These are phyloP conservation scores for Sarocladium kiliense DNA, from an alignment of 2,329 filamentous ascomycete species.

Conservation along the genomic window DNA sequence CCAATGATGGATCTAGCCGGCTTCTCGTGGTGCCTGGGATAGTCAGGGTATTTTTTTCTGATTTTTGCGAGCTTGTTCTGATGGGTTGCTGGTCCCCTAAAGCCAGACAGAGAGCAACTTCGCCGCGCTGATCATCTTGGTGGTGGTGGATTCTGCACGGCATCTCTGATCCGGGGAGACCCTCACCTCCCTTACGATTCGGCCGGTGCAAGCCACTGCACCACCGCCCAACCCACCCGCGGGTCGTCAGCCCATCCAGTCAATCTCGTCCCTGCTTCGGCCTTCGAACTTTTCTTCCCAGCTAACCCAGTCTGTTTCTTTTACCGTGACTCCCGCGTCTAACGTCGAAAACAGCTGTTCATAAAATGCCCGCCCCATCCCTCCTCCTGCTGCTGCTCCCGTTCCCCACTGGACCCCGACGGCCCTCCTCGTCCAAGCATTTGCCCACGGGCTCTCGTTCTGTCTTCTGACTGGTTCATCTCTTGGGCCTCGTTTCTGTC, in stretches of 20 bases:
- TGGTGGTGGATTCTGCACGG: background rate
- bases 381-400: too few relatives aligned
- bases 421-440: constrained; percentile 2
- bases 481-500: background rate
- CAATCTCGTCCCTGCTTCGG: background rate
- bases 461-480: constrained; percentile 5
- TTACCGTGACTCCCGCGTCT: background rate
- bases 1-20: background rate
- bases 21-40: background rate
- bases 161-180: constrained; percentile 7
- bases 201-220: background rate
- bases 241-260: too few relatives aligned
- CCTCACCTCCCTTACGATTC: background rate
- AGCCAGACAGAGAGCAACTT: too few relatives aligned
- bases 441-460: constrained; percentile 6
- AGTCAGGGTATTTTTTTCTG: background rate
- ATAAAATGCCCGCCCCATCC: background rate
- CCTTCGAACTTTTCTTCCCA: background rate
- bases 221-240: too few relatives aligned
- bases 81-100: background rate
- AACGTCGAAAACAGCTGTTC: background rate
- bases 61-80: background rate
- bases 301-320: background rate
- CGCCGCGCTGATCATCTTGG: background rate
- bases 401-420: background rate